Base-by-base conservation (phyloP, 192 early-diverging fungal genomes). In the Geranomyces michiganensis region DNA sequence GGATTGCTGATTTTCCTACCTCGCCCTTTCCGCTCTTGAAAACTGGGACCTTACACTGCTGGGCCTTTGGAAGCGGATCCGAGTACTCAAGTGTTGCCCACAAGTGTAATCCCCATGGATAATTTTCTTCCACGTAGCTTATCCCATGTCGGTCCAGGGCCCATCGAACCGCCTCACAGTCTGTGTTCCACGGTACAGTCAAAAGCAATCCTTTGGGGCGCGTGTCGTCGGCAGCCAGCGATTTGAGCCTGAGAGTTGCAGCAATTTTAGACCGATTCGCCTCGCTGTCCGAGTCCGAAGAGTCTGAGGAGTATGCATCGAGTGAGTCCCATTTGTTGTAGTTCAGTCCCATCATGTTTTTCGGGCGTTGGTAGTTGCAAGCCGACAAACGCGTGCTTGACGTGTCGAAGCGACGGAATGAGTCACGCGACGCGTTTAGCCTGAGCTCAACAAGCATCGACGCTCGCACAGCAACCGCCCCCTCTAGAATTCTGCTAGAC, bases 101-200 rank as follows among this genome's bases (percentile, higher is more conserved):
- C 8, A 81, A 12, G 46, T 84, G 79, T 1, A 76, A 63, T 1
- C 76, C 77, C 76, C 76, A 84, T 14, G 82, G 82, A 63, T 65
- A 68, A 19, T 51, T 33, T 24, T 73, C 56, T 46, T 84, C 82
- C 5, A 72, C 53, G 56, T 78, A 84, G 5, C 60, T 27, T 9
- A 77, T 46, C 19, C 75, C 77, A 61, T 84, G 82, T 15, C 77
- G 73, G 48, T 82, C 79, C 1, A 84, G 74, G 1, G 77, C 82
- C 82, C 82, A 84, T 33, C 79, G 60, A 22, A 74, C 74, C 41
- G 72, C 61, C 47, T 83, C 78, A 45, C 76, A 74, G 58, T 64
- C 30, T 10, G 71, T 46, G 51, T 78, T 66, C 76, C 76, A 78
- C 1, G 76, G 71, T 3, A 78, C 45, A 9, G 76, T 74, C 19